These are phyloP conservation scores for Huntiella abstrusa DNA, from an alignment of 2,329 filamentous ascomycete species.

Conservation along the genomic window DNA sequence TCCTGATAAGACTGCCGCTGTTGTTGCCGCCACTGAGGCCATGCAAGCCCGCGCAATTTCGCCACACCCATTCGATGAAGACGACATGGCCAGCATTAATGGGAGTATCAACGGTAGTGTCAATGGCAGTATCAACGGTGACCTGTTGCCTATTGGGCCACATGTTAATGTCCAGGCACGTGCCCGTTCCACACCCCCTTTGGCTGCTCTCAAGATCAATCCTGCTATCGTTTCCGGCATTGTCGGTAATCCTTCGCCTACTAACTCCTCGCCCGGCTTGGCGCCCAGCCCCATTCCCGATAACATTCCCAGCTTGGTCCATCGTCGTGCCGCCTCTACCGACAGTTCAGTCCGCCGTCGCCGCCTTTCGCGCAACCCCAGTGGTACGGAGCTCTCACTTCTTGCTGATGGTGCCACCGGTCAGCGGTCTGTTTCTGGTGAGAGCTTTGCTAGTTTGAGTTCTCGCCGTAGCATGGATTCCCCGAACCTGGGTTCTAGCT, in stretches of 20 bases:
- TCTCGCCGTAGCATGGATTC: constrained; percentile 3
- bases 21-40: constrained; percentile 7
- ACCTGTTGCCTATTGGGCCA: constrained; percentile 1
- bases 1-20: constrained; percentile 4
- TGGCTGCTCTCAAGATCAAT: constrained; percentile 5
- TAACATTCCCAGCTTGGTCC: neutral
- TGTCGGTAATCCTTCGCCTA: neutral
- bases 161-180: constrained; percentile 5
- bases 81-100: neutral
- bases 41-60: constrained; percentile 8
- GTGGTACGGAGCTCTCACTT: constrained; percentile 4
- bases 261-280: constrained; percentile 5
- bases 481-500: constrained; percentile 1
- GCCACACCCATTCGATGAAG: constrained; percentile 1
- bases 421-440: neutral
- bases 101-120: neutral
- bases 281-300: constrained; percentile 9
- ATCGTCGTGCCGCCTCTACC: constrained; percentile 5
- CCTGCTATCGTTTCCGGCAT: neutral
- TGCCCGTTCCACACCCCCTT: constrained; percentile 4
- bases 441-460: neutral
- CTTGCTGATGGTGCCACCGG: neutral
- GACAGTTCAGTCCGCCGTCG: constrained; percentile 5
- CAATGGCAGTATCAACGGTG: neutral
- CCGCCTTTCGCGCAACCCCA: constrained; percentile 2